Conservation (phyloP, 495 filamentous ascomycete genomes). For the Cenococcum geophilum region DNA sequence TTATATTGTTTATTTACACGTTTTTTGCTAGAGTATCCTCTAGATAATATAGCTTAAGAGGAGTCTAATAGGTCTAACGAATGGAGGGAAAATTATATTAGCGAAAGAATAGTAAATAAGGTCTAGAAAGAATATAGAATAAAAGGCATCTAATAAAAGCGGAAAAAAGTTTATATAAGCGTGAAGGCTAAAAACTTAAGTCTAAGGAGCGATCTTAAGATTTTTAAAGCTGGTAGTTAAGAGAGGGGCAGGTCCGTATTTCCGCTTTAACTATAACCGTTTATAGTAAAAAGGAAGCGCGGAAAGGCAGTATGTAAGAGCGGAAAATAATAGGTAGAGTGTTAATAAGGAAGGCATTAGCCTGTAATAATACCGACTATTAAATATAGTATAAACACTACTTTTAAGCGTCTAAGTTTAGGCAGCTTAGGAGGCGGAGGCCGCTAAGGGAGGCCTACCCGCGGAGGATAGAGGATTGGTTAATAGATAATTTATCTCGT, state of each 20-base stretch:
- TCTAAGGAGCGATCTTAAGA: too few species aligned
- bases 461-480: slow-evolving; percentile 41
- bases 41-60: slow-evolving; percentile 23
- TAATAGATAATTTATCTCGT: slow-evolving; percentile 27
- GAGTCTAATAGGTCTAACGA: slow-evolving; percentile 25
- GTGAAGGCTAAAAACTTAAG: not conserved
- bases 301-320: not conserved
- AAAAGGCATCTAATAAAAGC: slow-evolving; percentile 5
- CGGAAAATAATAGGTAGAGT: not conserved
- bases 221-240: too few species aligned
- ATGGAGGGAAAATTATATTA: slow-evolving; percentile 3
- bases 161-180: slow-evolving; percentile 3
- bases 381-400: slow-evolving; percentile 68
- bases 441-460: slow-evolving; percentile 45
- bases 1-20: slow-evolving; percentile 86
- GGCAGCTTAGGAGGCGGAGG: slow-evolving; percentile 41
- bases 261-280: too few species aligned
- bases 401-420: slow-evolving; percentile 55
- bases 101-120: slow-evolving; percentile 1
- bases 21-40: slow-evolving; percentile 43
- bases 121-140: not conserved
- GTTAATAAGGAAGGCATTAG: slow-evolving; percentile 11
- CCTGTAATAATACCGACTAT: slow-evolving; percentile 54
- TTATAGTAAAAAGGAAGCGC: not conserved
- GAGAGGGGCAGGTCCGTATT: too few species aligned